These are phyloP conservation scores for Metarhizium brunneum DNA, from an alignment of 2,329 filamentous ascomycete species.

Conservation along the genomic window DNA sequence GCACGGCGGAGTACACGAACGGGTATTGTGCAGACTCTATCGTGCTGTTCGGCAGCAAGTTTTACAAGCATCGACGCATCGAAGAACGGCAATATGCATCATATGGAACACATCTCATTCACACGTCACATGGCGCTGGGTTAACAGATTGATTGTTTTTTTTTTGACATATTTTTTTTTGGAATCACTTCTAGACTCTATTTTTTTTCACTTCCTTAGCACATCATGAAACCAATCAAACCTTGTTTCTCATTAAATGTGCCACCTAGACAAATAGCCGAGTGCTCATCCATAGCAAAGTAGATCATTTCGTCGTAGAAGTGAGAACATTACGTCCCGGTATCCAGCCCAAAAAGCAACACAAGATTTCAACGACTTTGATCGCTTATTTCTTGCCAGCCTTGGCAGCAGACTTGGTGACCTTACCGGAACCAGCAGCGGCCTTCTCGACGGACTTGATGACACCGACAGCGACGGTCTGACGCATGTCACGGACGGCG, in stretches of 20 bases:
- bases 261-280: constrained; percentile 28
- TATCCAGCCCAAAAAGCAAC: constrained; percentile 17
- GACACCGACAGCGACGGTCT: constrained; percentile 88
- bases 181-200: constrained; percentile 39
- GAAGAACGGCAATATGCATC: too few relatives aligned
- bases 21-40: too few relatives aligned
- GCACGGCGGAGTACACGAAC: too few relatives aligned
- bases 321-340: constrained; percentile 25
- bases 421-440: constrained; percentile 49
- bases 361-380: constrained; percentile 13
- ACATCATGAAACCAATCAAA: constrained; percentile 22
- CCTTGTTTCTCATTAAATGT: constrained; percentile 31
- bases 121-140: neutral
- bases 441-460: constrained; percentile 79
- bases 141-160: neutral
- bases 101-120: neutral
- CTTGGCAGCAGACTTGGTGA: constrained; percentile 65
- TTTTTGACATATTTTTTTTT: constrained; percentile 5
- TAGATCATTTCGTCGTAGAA: constrained; percentile 37
- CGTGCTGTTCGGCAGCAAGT: too few relatives aligned
- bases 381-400: constrained; percentile 61
- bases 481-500: constrained; percentile 97
- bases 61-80: too few relatives aligned
- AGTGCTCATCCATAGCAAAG: constrained; percentile 35
- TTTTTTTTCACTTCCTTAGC: constrained; percentile 29